Evolutionary conservation across 345 rosid species (phyloP), one percentile per base, ranked within the genome.

Genomic region (Cochlearia excelsa): DNA sequence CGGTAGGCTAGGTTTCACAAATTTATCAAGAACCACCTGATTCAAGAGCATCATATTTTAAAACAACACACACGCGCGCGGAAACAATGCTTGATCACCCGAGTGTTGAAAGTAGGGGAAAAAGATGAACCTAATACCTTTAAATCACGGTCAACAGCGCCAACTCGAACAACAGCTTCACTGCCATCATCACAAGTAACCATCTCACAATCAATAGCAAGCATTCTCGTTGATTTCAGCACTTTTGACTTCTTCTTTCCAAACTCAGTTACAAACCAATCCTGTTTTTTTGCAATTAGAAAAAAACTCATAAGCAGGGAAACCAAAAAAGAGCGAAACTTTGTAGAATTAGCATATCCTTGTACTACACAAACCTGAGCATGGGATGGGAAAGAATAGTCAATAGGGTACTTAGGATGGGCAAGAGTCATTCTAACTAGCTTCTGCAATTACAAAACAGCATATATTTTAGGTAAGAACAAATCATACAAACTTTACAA

Each of bases 131-230:
- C 1, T 2, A 16, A 45, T 26, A 86, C 98, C 86, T 85, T 73
- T 63, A 93, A 72, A 61, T 81, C 68, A 42, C 76, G 85, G 80
- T 85, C 84, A 23, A 93, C 96, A 1, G 80, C 88, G 45, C 81
- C 88, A 26, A 85, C 86, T 65, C 72, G 81, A 68, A 89, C 99
- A 38, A 90, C 73, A 65, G 88, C 97, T 60, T 93, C 96, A 29
- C 80, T 85, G 30, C 99, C 95, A 82, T 89, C 97, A 52, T 84
- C 79, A 76, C 95, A 89, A 3, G 79, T 85, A 75, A 93, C 99
- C 99, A 93, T 93, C 86, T 89, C 99, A 79, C 99, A 93, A 68
- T 89, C 99, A 69, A 93, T 78, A 63, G 99, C 90, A 55, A 79
- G n/a, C 76, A 93, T 76, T 11, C 42, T 27, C 31, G 73, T 82